Evolutionary conservation across 352 stramenopile genomes (phyloP), one percentile per base, ranked within the genome.

Genomic region (Albugo candida): DNA sequence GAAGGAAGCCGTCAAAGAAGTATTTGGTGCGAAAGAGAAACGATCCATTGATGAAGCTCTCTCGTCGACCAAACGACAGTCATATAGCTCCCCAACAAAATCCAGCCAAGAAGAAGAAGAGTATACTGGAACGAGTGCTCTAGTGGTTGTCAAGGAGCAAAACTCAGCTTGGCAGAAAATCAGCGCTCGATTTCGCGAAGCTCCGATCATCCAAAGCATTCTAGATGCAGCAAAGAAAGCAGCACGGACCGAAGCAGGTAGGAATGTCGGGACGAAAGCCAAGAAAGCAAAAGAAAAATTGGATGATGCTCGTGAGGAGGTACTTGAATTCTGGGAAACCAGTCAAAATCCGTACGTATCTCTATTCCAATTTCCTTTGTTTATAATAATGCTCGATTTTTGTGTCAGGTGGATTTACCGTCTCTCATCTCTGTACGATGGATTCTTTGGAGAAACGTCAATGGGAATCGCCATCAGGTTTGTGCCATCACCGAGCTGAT

Each of bases 371-470:
- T 1, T 16, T 1, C 4, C 6, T 42, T 47, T 16, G 11, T 49
- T 1, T 36, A 31, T 36, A 36, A 36, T 52, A 18, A 11, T 36
- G 31, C 31, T 13, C 42, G 1, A 38, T 13, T 12, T 48, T 1
- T 40, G 11, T 31, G 31, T n/a, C 20, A 79, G 67, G n/a, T 92
- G 79, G 80, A 85, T 99, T 3, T 98, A 99, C 59, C 85, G 92
- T 47, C 60, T 97, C 42, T 97, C 91, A 16, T 97, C 85, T 10
- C 93, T 97, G n/a, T 98, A 97, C 57, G 95, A 99, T 47, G 95
- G 91, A 19, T 63, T 99, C 41, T 98, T 96, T 17, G 92, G 88
- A 2, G 94, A 98, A 70, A 97, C 91, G 2, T 83, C 96, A 2
- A 94, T 95, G 71, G 91, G 81, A 17, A 66, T 96, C 50, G 93